Evolutionary conservation across 805 yeast genomes (phyloP).

Genomic region (Pichia phayaonensis): DNA sequence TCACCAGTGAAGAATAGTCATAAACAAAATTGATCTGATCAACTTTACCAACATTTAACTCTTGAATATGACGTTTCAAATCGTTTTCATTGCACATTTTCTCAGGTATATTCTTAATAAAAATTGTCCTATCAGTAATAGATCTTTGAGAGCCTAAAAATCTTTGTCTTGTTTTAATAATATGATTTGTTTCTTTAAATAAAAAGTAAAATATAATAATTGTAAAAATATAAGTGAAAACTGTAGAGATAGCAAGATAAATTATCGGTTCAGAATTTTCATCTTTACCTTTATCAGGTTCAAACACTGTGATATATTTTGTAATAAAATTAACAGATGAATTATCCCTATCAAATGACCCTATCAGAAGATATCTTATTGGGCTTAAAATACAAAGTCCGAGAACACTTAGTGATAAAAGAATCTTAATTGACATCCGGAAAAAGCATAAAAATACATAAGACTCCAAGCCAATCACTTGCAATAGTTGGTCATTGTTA

Average conservation of each 20-base stretch:
- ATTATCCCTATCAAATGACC: conserved; percentile 34
- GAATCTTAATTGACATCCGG: conserved; percentile 44
- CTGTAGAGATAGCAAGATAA: conserved; percentile 45
- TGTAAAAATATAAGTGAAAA: conserved; percentile 50
- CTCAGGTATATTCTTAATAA: conserved; percentile 47
- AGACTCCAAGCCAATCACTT: conserved; percentile 52
- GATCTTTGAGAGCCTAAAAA: conserved; percentile 54
- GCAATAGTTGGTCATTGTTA: conserved; percentile 43
- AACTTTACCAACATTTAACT: conserved; percentile 49
- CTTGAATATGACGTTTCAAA: conserved; percentile 44
- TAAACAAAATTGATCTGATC: conserved; percentile 41
- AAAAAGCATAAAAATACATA: conserved; percentile 52
- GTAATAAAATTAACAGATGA: not conserved
- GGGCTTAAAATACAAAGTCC: conserved; percentile 47
- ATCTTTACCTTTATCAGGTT: conserved; percentile 2
- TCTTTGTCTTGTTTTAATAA: conserved; percentile 46
- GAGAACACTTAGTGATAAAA: conserved; percentile 36
- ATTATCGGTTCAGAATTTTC: conserved; percentile 22
- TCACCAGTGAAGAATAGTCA: conserved; percentile 32
- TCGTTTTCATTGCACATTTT: conserved; percentile 35
- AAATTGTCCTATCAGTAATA: conserved; percentile 51
- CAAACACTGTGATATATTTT: not conserved
- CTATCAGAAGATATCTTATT: conserved; percentile 43
- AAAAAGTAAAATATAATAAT: conserved; percentile 38
- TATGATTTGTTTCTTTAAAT: conserved; percentile 39